Conservation (phyloP, 2,329 filamentous ascomycete genomes). For the Plenodomus biglobosus region DNA sequence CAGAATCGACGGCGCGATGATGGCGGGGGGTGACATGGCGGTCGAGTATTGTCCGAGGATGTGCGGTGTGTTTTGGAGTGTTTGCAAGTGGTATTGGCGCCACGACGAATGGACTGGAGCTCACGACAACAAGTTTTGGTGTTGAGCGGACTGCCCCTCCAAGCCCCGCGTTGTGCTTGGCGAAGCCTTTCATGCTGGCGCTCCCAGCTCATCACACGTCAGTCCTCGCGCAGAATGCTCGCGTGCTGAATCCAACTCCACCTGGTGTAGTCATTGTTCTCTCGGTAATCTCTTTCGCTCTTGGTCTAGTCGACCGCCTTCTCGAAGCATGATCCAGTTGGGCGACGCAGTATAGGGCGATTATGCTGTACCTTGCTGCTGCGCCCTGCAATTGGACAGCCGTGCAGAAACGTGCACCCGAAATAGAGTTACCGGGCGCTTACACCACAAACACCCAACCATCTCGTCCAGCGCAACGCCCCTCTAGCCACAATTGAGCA, state of each 20-base stretch:
- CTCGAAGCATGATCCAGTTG: background rate
- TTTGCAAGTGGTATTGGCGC: background rate
- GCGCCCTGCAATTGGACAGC: conserved; percentile 28
- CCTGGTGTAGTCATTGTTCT: background rate
- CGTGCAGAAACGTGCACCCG: conserved; percentile 23
- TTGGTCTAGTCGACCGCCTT: background rate
- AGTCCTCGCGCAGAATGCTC: background rate
- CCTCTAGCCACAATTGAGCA: conserved; percentile 23
- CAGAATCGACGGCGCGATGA: conserved; percentile 97
- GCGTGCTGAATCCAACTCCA: background rate
- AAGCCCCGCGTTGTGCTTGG: background rate
- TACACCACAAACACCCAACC: conserved; percentile 37
- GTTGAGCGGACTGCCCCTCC: background rate
- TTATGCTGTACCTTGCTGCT: conserved; percentile 25
- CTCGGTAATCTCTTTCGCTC: background rate
- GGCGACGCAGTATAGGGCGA: conserved; percentile 30
- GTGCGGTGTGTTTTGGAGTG: conserved; percentile 4
- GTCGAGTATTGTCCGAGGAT: conserved; percentile 22
- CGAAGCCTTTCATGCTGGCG: background rate
- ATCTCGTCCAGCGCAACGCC: conserved; percentile 26
- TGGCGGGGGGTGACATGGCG: conserved; percentile 82
- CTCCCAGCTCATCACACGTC: background rate
- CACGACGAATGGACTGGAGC: background rate
- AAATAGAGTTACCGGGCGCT: conserved; percentile 40
- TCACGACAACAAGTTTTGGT: background rate